Evolutionary conservation across 2,329 filamentous ascomycete species (phyloP).

Genomic region (Raffaelea deltoideospora): DNA sequence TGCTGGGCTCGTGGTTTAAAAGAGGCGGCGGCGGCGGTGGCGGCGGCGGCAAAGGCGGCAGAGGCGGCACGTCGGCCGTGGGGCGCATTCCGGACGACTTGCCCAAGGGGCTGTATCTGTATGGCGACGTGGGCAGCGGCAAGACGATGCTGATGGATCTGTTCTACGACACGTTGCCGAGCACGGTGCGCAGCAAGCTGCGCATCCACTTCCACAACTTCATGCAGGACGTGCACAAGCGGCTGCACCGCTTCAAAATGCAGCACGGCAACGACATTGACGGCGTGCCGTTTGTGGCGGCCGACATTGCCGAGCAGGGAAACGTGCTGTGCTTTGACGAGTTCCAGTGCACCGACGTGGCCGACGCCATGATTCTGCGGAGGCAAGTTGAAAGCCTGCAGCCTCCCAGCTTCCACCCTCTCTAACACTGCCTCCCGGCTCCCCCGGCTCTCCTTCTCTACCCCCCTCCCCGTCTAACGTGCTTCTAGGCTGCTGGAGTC

Average conservation of each 20-base stretch:
- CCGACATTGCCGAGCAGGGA: slow-evolving; percentile 75
- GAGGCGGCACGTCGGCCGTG: slow-evolving; percentile 17
- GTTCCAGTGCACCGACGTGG: slow-evolving; percentile 96
- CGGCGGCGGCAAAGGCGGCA: slow-evolving; percentile 13
- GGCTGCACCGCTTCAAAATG: slow-evolving; percentile 82
- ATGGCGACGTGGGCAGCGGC: slow-evolving; percentile 88
- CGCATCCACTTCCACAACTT: slow-evolving; percentile 99
- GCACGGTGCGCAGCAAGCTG: slow-evolving; percentile 65
- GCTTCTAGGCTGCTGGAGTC: slow-evolving; percentile 60
- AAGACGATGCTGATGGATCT: slow-evolving; percentile 99
- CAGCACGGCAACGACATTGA: slow-evolving; percentile 79
- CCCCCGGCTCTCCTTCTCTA: neutral
- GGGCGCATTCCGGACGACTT: slow-evolving; percentile 52
- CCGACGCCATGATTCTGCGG: slow-evolving; percentile 93
- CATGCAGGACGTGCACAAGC: slow-evolving; percentile 94
- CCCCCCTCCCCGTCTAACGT: neutral
- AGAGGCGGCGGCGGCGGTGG: slow-evolving; percentile 16
- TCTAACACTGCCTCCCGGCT: too few relatives aligned
- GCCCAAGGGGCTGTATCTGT: slow-evolving; percentile 85
- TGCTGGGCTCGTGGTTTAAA: slow-evolving; percentile 47
- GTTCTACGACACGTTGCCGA: slow-evolving; percentile 84
- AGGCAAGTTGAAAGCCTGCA: slow-evolving; percentile 26
- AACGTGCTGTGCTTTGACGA: slow-evolving; percentile 95
- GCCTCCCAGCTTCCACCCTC: too few relatives aligned
- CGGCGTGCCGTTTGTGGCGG: slow-evolving; percentile 79